phyloP scores from a whole-genome alignment of 345 rosid genomes.

The Gynandropsis gynandra region DNA sequence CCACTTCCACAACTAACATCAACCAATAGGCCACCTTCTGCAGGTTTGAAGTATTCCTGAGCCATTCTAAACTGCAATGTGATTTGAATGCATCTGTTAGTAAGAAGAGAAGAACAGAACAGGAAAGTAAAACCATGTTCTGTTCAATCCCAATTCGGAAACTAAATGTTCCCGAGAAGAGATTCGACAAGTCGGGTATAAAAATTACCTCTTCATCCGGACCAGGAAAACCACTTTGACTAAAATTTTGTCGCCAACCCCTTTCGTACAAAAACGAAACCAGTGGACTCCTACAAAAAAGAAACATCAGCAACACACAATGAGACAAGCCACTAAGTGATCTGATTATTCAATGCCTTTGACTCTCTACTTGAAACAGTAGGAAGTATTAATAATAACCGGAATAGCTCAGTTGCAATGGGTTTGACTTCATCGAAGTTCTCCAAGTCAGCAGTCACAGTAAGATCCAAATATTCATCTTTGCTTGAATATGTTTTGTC shows the following conservation, averaged over 20 bases:
- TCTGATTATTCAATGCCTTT: not conserved
- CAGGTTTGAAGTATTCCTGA: slow-evolving; percentile 72
- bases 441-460: slow-evolving; percentile 63
- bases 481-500: slow-evolving; percentile 79
- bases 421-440: slow-evolving; percentile 68
- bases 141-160: not conserved
- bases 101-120: not conserved
- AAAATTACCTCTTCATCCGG: slow-evolving; percentile 75
- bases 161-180: too few species aligned
- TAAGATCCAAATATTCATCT: slow-evolving; percentile 71
- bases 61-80: slow-evolving; percentile 89
- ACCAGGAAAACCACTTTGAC: slow-evolving; percentile 85
- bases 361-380: not conserved
- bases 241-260: slow-evolving; percentile 90
- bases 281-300: slow-evolving; percentile 65
- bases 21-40: slow-evolving; percentile 70
- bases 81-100: slow-evolving; percentile 6
- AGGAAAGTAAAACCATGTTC: not conserved
- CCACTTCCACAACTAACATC: slow-evolving; percentile 99
- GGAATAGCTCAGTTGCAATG: slow-evolving; percentile 60
- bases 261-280: slow-evolving; percentile 90
- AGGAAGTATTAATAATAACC: slow-evolving; percentile 36
- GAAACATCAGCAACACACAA: not conserved
- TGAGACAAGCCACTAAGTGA: not conserved
- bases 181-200: not conserved